Evolutionary conservation across 73 alveolate genomes (phyloP).

Genomic region (Paramecium biaurelia): DNA sequence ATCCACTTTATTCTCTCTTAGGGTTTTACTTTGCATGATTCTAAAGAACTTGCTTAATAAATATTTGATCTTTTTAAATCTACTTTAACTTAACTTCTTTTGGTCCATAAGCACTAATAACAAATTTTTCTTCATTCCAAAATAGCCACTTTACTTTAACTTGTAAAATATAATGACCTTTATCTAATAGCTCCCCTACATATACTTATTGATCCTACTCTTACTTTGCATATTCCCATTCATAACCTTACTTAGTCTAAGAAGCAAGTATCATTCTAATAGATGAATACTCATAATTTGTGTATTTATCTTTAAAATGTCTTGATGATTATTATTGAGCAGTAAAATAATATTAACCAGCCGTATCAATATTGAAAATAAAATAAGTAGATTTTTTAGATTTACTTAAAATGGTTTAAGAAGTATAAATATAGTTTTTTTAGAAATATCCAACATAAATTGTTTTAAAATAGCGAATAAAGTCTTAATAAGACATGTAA

Average conservation of each 20-base stretch:
- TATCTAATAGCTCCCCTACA: slow-evolving; percentile 21
- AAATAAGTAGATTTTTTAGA: slow-evolving; percentile 39
- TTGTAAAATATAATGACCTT: slow-evolving; percentile 13
- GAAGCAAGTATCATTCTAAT: slow-evolving; percentile 1
- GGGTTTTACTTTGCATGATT: neutral
- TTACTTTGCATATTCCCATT: neutral
- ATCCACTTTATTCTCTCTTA: neutral
- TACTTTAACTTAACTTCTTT: neutral
- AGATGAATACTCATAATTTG: neutral
- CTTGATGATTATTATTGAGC: slow-evolving; percentile 45
- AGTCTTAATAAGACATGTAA: slow-evolving; percentile 67
- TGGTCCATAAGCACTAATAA: slow-evolving; percentile 47
- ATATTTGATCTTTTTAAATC: neutral
- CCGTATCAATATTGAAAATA: neutral
- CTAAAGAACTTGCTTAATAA: neutral
- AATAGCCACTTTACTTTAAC: slow-evolving; percentile 42
- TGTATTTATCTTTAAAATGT: slow-evolving; percentile 42
- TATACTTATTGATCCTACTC: neutral
- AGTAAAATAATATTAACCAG: slow-evolving; percentile 51
- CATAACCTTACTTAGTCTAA: neutral
- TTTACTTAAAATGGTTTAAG: neutral
- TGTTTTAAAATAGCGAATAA: slow-evolving; percentile 36
- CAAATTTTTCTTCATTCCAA: neutral
- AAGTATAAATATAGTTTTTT: neutral
- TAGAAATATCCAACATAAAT: slow-evolving; percentile 54